phyloP scores from a whole-genome alignment of 768 basidiomycete species.

The Russula ochroleuca region DNA sequence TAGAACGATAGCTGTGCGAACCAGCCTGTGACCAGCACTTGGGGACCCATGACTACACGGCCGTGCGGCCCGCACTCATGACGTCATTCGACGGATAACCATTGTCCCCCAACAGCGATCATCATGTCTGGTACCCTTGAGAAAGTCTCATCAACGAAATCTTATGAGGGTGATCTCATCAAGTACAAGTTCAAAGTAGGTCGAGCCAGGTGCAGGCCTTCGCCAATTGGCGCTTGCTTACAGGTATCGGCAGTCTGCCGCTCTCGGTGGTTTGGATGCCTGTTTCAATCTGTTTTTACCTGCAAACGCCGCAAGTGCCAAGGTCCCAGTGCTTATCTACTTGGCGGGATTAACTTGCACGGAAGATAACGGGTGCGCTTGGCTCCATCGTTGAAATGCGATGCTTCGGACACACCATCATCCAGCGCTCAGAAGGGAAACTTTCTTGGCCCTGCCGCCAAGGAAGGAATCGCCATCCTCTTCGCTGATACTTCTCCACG shows the following conservation, averaged over 20 bases:
- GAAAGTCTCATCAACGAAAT: conserved; percentile 69
- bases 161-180: conserved; percentile 71
- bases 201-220: conserved; percentile 27
- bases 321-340: conserved; percentile 73
- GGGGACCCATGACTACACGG: too few species aligned
- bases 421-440: conserved; percentile 86
- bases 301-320: conserved; percentile 44
- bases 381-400: background rate
- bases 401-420: background rate
- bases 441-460: conserved; percentile 80
- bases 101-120: background rate
- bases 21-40: too few species aligned
- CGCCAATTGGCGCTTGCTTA: conserved; percentile 9
- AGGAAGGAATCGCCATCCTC: conserved; percentile 83
- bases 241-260: conserved; percentile 50
- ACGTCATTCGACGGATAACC: conserved; percentile 12
- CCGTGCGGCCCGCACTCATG: background rate
- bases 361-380: conserved; percentile 82
- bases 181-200: conserved; percentile 85
- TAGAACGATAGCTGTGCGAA: too few species aligned
- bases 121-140: conserved; percentile 44
- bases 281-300: conserved; percentile 91
- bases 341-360: conserved; percentile 87
- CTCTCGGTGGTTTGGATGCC: conserved; percentile 63
- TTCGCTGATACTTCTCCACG: conserved; percentile 96